Percentiles rank a stretch among this genome's conserved stretches.
Evolutionary conservation across 306 rosid species (phyloP).

Genomic region (Cotoneaster glaucophyllus): DNA sequence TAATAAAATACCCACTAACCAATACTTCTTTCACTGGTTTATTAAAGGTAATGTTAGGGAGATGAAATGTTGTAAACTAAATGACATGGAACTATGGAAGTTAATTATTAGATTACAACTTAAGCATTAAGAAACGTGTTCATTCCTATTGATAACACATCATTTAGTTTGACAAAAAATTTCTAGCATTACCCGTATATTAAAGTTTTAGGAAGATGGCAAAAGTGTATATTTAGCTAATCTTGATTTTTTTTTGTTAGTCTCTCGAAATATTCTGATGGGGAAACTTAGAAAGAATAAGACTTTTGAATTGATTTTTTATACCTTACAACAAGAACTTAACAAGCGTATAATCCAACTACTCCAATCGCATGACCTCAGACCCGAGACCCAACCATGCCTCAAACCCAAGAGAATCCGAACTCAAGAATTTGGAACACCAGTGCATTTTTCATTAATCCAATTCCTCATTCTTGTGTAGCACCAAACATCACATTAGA

Average conservation of each 20-base stretch:
- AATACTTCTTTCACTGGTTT: conserved; percentile 13
- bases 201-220: conserved; percentile 9
- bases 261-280: conserved; percentile 14
- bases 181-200: too few species aligned
- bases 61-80: too few species aligned
- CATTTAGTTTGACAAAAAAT: too few species aligned
- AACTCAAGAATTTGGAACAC: background rate
- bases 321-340: background rate
- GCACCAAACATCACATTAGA: background rate
- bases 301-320: conserved; percentile 2
- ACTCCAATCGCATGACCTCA: background rate
- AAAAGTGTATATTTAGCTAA: conserved; percentile 9
- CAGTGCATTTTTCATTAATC: background rate
- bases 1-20: conserved; percentile 19
- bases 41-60: background rate
- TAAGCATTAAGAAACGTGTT: too few species aligned
- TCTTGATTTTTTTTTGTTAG: background rate
- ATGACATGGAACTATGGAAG: too few species aligned
- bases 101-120: too few species aligned
- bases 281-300: background rate
- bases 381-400: background rate
- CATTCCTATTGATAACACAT: too few species aligned
- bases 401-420: background rate
- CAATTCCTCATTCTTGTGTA: background rate
- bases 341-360: background rate